Evolutionary conservation across 371 early-diverging fungal genomes (phyloP).

Genomic region (Coemansia sp.): DNA sequence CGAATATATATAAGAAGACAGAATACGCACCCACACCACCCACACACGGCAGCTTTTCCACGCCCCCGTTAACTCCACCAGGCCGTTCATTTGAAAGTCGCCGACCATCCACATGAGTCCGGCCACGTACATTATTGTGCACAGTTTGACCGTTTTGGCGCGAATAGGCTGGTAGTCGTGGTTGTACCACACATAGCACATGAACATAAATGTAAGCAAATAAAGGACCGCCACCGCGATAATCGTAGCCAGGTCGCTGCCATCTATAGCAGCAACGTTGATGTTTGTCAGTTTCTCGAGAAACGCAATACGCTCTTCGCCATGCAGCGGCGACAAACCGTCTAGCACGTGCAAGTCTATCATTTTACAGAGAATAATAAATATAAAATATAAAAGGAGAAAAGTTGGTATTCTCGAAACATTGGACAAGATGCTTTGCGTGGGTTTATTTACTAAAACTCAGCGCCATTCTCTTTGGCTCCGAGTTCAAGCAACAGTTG

Average conservation of each 20-base stretch:
- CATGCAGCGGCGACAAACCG: conserved; percentile 20
- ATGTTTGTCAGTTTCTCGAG: conserved; percentile 7
- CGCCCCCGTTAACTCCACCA: conserved; percentile 11
- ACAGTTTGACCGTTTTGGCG: conserved; percentile 26
- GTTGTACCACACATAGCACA: conserved; percentile 23
- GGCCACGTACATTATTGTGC: conserved; percentile 21
- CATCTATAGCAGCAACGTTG: conserved; percentile 7
- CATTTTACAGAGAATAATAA: conserved; percentile 5
- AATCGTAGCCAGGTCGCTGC: conserved; percentile 16
- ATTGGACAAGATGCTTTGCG: neutral
- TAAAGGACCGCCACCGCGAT: neutral
- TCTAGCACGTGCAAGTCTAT: conserved; percentile 7
- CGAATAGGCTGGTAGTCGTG: conserved; percentile 32
- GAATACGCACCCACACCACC: conserved; percentile 41
- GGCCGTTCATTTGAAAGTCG: conserved; percentile 28
- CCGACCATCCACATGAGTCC: conserved; percentile 19
- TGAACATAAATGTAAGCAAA: conserved; percentile 15
- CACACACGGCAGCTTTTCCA: conserved; percentile 23
- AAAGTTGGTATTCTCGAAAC: neutral
- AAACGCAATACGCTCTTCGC: conserved; percentile 17
- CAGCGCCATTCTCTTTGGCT: no score
- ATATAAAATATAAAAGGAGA: neutral
- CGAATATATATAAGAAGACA: conserved; percentile 18
- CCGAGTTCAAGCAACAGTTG: neutral
- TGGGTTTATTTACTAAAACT: neutral